A percentile compares a stretch with the other conserved stretches of the same genome.
Evolutionary conservation across 1,139 yeast species (phyloP).

Genomic region (Hyphopichia burtonii): DNA sequence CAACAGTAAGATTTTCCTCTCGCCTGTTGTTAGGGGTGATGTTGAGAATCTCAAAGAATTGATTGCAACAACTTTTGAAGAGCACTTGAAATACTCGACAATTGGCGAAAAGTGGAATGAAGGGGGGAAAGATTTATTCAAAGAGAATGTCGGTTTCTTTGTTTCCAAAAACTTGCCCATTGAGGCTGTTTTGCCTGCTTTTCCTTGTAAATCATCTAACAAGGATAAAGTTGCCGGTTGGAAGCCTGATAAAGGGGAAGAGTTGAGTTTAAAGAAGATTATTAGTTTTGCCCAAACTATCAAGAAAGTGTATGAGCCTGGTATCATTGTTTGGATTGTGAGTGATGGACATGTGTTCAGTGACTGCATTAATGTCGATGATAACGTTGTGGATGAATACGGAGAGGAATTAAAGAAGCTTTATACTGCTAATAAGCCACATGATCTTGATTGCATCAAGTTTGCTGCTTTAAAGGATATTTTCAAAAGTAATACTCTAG

Average conservation of each 20-base stretch:
- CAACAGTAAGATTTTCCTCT: conserved; percentile 14
- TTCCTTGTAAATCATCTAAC: conserved; percentile 64
- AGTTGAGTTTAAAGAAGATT: conserved; percentile 33
- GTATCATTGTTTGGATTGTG: conserved; percentile 54
- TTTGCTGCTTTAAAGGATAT: conserved; percentile 39
- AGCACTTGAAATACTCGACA: conserved; percentile 46
- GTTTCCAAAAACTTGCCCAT: conserved; percentile 46
- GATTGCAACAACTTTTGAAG: conserved; percentile 35
- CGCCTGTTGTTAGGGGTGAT: conserved; percentile 4
- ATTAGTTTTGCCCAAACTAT: conserved; percentile 33
- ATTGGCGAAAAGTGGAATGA: conserved; percentile 48
- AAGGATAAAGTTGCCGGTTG: conserved; percentile 49
- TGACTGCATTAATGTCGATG: conserved; percentile 58
- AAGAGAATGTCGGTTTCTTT: conserved; percentile 43
- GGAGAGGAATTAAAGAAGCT: conserved; percentile 43
- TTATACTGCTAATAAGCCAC: conserved; percentile 29
- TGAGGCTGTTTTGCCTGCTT: conserved; percentile 62
- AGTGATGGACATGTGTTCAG: conserved; percentile 68
- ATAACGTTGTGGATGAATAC: conserved; percentile 48
- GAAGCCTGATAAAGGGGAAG: conserved; percentile 51
- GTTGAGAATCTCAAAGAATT: conserved; percentile 11
- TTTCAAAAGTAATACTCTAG: conserved; percentile 22
- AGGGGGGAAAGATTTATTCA: conserved; percentile 44
- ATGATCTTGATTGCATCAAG: conserved; percentile 23
- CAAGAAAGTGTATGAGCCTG: conserved; percentile 49